Percentiles rank a stretch among this genome's conserved stretches.
phyloP scores from a whole-genome alignment of 2,329 filamentous ascomycete species.

The Diplodia sapinea region DNA sequence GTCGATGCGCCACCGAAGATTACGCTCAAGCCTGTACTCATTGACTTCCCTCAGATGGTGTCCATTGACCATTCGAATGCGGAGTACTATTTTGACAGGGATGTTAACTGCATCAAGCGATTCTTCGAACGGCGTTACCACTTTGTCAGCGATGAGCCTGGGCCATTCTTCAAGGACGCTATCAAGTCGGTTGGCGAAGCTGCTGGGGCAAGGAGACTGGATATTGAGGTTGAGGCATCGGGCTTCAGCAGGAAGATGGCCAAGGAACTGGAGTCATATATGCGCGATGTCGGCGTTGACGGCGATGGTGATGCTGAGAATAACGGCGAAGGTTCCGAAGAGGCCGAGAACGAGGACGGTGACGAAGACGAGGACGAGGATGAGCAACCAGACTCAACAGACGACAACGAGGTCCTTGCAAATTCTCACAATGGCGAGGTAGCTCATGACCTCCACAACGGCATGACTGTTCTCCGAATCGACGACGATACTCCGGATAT shows the following conservation, averaged over 20 bases:
- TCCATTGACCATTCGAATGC: slow-evolving; percentile 94
- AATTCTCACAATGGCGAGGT: neutral
- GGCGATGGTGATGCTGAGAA: slow-evolving; percentile 49
- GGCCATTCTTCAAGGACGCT: slow-evolving; percentile 84
- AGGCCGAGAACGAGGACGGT: slow-evolving; percentile 32
- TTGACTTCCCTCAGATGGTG: slow-evolving; percentile 98
- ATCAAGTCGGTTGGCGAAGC: slow-evolving; percentile 73
- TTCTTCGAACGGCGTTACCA: slow-evolving; percentile 91
- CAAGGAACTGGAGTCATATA: slow-evolving; percentile 89
- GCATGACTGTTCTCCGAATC: slow-evolving; percentile 48
- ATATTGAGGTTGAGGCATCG: slow-evolving; percentile 87
- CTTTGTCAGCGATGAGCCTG: slow-evolving; percentile 80
- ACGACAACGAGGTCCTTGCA: slow-evolving; percentile 7
- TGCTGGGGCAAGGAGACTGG: slow-evolving; percentile 62
- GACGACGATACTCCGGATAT: slow-evolving; percentile 41
- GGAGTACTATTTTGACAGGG: slow-evolving; percentile 96
- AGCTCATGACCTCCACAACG: slow-evolving; percentile 19
- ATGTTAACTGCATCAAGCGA: slow-evolving; percentile 92
- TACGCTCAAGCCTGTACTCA: slow-evolving; percentile 77
- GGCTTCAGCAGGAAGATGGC: slow-evolving; percentile 97
- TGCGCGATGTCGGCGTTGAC: slow-evolving; percentile 72
- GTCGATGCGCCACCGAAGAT: slow-evolving; percentile 45
- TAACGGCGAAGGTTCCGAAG: slow-evolving; percentile 33
- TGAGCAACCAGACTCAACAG: slow-evolving; percentile 32
- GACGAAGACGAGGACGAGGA: slow-evolving; percentile 32